A percentile compares a stretch with the other conserved stretches of the same genome.
Conservation (phyloP, 2,329 filamentous ascomycete genomes). For the Neonectria faginata region DNA sequence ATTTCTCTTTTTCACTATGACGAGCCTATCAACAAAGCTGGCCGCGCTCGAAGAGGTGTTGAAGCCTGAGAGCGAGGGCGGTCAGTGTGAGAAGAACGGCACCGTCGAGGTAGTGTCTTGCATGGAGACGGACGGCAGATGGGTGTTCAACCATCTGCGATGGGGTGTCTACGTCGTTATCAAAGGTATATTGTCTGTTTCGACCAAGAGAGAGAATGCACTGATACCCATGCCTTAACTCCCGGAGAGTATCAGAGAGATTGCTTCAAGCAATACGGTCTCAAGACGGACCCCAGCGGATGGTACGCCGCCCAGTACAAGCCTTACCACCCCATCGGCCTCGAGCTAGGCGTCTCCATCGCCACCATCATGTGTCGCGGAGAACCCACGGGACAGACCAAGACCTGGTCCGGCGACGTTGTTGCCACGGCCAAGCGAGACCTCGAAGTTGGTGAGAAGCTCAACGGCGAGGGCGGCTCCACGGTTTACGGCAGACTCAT, state of each 20-base stretch:
- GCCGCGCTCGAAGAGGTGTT: constrained; percentile 54
- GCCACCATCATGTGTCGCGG: constrained; percentile 59
- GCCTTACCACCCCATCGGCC: constrained; percentile 60
- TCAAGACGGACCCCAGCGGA: constrained; percentile 54
- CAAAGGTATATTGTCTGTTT: constrained; percentile 38
- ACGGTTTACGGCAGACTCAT: constrained; percentile 59
- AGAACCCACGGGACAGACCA: constrained; percentile 59
- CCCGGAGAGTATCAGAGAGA: constrained; percentile 55
- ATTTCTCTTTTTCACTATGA: constrained; percentile 45
- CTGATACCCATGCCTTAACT: constrained; percentile 30
- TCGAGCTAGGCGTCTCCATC: constrained; percentile 58
- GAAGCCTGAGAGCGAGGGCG: constrained; percentile 56
- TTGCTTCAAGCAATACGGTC: constrained; percentile 58
- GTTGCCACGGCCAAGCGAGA: constrained; percentile 60
- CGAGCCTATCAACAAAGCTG: constrained; percentile 55
- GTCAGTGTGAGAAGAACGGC: constrained; percentile 54
- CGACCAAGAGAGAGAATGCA: not conserved
- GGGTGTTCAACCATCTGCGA: constrained; percentile 54
- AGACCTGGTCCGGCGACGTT: constrained; percentile 58
- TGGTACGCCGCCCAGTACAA: constrained; percentile 59
- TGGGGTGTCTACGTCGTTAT: constrained; percentile 61
- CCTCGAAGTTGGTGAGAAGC: constrained; percentile 56
- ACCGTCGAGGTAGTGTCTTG: constrained; percentile 60
- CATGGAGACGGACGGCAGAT: constrained; percentile 56
- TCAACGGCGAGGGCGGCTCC: constrained; percentile 59